Evolutionary conservation across 2,329 filamentous ascomycete species (phyloP).

Genomic region (Raffaelea ambrosiae): DNA sequence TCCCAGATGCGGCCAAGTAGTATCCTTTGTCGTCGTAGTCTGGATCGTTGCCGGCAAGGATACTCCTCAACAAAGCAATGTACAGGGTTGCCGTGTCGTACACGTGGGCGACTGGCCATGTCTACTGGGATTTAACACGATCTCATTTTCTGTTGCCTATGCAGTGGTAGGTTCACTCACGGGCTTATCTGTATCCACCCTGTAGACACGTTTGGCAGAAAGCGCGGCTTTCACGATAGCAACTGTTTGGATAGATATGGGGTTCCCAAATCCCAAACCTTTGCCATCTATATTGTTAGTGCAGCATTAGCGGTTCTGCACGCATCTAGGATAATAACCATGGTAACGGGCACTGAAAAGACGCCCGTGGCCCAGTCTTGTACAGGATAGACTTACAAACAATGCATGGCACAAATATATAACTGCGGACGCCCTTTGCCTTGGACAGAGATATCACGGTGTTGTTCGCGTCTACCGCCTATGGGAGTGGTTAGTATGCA

Average conservation of each 20-base stretch:
- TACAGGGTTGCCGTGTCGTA: conserved; percentile 38
- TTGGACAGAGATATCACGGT: conserved; percentile 33
- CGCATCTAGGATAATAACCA: too few species aligned
- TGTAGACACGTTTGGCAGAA: conserved; percentile 29
- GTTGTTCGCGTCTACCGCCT: conserved; percentile 31
- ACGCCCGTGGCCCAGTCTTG: too few species aligned
- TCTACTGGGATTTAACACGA: conserved; percentile 19
- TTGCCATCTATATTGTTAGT: conserved; percentile 29
- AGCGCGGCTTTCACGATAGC: conserved; percentile 37
- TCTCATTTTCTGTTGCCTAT: too few species aligned
- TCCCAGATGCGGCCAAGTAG: conserved; percentile 40
- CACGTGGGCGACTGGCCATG: conserved; percentile 46
- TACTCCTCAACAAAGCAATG: conserved; percentile 32
- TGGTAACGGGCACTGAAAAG: too few species aligned
- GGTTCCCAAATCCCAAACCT: conserved; percentile 40
- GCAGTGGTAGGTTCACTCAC: neutral
- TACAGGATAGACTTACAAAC: conserved; percentile 33
- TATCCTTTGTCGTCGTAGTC: conserved; percentile 35
- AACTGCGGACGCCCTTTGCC: conserved; percentile 32
- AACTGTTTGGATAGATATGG: conserved; percentile 41
- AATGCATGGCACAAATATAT: conserved; percentile 46
- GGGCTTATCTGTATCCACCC: conserved; percentile 27
- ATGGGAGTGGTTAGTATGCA: too few species aligned
- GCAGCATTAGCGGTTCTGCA: too few species aligned
- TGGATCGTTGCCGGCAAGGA: conserved; percentile 28